Percentiles rank a stretch among this genome's conserved stretches.
Evolutionary conservation across 192 early-diverging fungal species (phyloP).

Genomic region (Coemansia guatemalensis): DNA sequence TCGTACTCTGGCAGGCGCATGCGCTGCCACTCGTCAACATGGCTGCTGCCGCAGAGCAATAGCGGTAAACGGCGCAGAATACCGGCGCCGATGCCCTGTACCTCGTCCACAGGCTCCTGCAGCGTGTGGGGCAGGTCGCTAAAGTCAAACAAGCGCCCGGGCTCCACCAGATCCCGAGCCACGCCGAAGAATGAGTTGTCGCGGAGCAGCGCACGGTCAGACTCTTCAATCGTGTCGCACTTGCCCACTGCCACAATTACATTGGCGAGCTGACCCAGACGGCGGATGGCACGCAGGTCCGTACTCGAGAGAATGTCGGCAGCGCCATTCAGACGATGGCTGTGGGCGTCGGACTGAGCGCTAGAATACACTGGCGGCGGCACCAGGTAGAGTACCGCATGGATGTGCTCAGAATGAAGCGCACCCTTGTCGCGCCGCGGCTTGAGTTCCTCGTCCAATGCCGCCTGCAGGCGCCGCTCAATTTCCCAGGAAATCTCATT

Average conservation of each 20-base stretch:
- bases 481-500: constrained; percentile 33
- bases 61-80: constrained; percentile 22
- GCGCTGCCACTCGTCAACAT: constrained; percentile 45
- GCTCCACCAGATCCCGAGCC: constrained; percentile 11
- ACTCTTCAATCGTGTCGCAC: constrained; percentile 37
- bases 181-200: constrained; percentile 23
- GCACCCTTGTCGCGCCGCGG: constrained; percentile 17
- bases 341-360: constrained; percentile 26
- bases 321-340: constrained; percentile 27
- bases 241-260: constrained; percentile 48
- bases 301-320: constrained; percentile 22
- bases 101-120: constrained; percentile 12
- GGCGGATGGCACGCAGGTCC: constrained; percentile 33
- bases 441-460: constrained; percentile 37
- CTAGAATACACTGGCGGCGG: constrained; percentile 43
- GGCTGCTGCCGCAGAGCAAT: constrained; percentile 38
- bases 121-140: constrained; percentile 20
- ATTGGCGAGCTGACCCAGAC: constrained; percentile 29
- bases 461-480: constrained; percentile 28
- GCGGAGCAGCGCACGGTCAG: constrained; percentile 28
- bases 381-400: constrained; percentile 38
- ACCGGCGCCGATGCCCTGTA: constrained; percentile 1
- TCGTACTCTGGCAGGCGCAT: constrained; percentile 43
- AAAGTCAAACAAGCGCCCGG: constrained; percentile 39
- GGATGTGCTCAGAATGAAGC: constrained; percentile 19